These are phyloP conservation scores for Penicillium desertorum DNA, from an alignment of 495 filamentous ascomycete species.

Conservation along the genomic window DNA sequence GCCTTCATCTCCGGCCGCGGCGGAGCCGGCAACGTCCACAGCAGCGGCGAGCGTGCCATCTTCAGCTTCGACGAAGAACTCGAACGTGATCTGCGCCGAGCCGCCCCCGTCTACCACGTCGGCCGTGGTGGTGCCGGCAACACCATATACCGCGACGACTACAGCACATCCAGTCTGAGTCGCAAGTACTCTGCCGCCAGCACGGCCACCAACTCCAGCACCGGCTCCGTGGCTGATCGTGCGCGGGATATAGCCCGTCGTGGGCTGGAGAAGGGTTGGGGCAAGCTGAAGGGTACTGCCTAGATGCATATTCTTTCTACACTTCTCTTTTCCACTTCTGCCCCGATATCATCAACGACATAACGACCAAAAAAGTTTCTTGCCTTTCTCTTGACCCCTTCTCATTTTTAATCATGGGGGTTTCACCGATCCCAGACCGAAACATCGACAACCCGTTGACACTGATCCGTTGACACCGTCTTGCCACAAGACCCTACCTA, in stretches of 20 bases:
- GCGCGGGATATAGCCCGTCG: slow-evolving; percentile 43
- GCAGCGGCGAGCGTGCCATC: slow-evolving; percentile 62
- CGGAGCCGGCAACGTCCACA: slow-evolving; percentile 85
- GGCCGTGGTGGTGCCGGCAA: slow-evolving; percentile 92
- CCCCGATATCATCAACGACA: slow-evolving; percentile 20
- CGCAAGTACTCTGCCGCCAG: slow-evolving; percentile 44
- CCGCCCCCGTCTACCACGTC: slow-evolving; percentile 72
- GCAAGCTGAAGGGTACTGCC: slow-evolving; percentile 43
- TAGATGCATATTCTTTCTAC: slow-evolving; percentile 18
- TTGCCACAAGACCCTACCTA: slow-evolving; percentile 1
- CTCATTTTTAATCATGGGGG: slow-evolving; percentile 21
- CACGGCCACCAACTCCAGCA: slow-evolving; percentile 39
- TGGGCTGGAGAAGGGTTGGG: slow-evolving; percentile 48
- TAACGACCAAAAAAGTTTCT: slow-evolving; percentile 37
- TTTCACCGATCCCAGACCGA: slow-evolving; percentile 5
- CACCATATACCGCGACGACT: slow-evolving; percentile 49
- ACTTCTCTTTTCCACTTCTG: background rate
- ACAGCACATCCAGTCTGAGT: slow-evolving; percentile 29
- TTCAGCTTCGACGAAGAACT: slow-evolving; percentile 95
- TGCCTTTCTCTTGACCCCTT: slow-evolving; percentile 13
- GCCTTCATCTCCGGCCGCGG: slow-evolving; percentile 80
- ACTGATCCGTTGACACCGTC: background rate
- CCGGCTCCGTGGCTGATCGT: slow-evolving; percentile 41
- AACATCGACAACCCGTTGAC: background rate
- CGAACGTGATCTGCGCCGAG: slow-evolving; percentile 61